Conservation (phyloP, 2,329 filamentous ascomycete genomes). For the Talaromyces atroroseus region DNA sequence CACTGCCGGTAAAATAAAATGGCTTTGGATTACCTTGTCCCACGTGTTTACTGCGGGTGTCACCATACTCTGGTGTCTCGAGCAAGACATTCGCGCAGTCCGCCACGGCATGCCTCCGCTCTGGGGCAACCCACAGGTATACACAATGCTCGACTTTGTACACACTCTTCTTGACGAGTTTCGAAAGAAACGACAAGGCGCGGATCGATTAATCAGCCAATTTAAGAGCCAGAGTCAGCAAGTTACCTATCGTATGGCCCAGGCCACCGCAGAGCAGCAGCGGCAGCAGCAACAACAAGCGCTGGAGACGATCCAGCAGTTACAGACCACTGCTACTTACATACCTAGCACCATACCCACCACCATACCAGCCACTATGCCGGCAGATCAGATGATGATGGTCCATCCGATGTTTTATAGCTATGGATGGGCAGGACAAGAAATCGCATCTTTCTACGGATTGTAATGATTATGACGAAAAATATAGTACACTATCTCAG, state of each 20-base stretch:
- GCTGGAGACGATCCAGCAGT: not conserved
- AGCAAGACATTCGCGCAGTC: slow-evolving; percentile 32
- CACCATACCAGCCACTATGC: not conserved
- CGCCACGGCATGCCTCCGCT: slow-evolving; percentile 24
- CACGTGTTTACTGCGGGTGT: slow-evolving; percentile 37
- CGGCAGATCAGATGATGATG: slow-evolving; percentile 10
- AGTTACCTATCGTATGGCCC: slow-evolving; percentile 34
- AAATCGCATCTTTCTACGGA: slow-evolving; percentile 13
- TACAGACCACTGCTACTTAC: not conserved
- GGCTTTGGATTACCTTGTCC: slow-evolving; percentile 38
- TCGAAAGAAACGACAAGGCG: slow-evolving; percentile 32
- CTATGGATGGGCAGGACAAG: slow-evolving; percentile 13
- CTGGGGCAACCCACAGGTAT: slow-evolving; percentile 31
- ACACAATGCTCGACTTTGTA: slow-evolving; percentile 32
- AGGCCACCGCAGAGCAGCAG: slow-evolving; percentile 14
- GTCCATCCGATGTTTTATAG: slow-evolving; percentile 13
- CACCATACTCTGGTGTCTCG: slow-evolving; percentile 37
- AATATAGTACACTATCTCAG: not conserved
- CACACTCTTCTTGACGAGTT: slow-evolving; percentile 35
- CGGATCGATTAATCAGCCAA: slow-evolving; percentile 32
- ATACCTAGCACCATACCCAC: not conserved
- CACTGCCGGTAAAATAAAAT: slow-evolving; percentile 35
- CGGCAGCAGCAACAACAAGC: slow-evolving; percentile 9
- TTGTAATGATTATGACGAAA: not conserved
- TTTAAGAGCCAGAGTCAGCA: slow-evolving; percentile 35